A percentile compares a stretch with the other conserved stretches of the same genome.
Evolutionary conservation across 163 green algal genomes (phyloP).

Genomic region (Coccomyxa subellipsoidea): DNA sequence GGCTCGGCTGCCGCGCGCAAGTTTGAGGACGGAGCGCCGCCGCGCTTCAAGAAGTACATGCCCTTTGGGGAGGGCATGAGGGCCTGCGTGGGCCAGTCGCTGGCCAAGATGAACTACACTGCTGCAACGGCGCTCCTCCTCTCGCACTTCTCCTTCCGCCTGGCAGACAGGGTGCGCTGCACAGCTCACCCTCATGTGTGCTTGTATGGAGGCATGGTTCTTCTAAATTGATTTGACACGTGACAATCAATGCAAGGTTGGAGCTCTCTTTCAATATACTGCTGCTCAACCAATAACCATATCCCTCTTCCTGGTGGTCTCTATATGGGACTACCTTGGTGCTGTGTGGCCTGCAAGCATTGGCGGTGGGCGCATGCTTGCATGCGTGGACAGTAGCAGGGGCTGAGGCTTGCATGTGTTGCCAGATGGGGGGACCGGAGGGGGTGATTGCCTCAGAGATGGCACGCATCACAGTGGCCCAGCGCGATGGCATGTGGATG

Average conservation of each 20-base stretch:
- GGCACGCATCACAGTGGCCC: not conserved
- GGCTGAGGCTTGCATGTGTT: not conserved
- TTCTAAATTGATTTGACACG: not conserved
- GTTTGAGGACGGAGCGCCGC: not conserved
- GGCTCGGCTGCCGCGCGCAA: not conserved
- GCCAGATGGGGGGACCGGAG: conserved; percentile 1
- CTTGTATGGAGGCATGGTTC: not conserved
- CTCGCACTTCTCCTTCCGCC: conserved; percentile 16
- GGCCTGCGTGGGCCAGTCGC: conserved; percentile 2
- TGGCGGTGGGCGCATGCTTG: not conserved
- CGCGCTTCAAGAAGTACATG: conserved; percentile 8
- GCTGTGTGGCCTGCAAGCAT: not conserved
- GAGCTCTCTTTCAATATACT: not conserved
- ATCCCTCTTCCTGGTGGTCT: too few relatives aligned
- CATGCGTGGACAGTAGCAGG: not conserved
- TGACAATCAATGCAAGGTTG: too few relatives aligned
- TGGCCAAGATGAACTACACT: conserved; percentile 20
- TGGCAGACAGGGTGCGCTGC: not conserved
- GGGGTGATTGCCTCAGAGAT: not conserved
- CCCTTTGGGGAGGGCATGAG: conserved; percentile 15
- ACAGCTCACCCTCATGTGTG: not conserved
- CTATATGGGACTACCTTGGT: too few relatives aligned
- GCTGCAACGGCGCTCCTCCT: conserved; percentile 5
- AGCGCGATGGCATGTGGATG: conserved; percentile 6
- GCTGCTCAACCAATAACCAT: not conserved